Base-by-base conservation (phyloP, 192 early-diverging fungal genomes). In the Diversispora epigaea region DNA sequence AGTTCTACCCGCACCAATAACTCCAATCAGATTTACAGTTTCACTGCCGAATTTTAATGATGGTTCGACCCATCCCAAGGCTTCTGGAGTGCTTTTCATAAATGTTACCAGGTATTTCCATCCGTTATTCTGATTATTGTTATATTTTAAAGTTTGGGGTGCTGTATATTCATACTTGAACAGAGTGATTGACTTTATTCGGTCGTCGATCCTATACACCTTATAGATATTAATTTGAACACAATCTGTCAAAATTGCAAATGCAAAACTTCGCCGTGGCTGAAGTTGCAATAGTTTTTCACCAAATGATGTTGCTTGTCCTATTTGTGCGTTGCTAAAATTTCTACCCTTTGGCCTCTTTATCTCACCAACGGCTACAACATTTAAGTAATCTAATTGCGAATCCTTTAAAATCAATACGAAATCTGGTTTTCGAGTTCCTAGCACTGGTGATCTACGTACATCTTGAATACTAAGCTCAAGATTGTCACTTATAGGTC, bases 351-450 rank as follows among this genome's bases (percentile, higher is more conserved):
- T 32, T 58, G 10, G 15, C 57, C 45, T 60, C 39, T 21, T 72
- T 45, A 72, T 72, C 17, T 45, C 41, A 45, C 52, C 32, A 32
- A 68, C 40, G 12, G 49, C 49, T 22, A 69, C 25, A 72, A 72
- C 70, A 22, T 60, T 58, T 12, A 60, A 60, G 5, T 11, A 15
- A 68, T 60, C 70, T 60, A 72, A 14, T 44, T 11, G 70, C 11
- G 6, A 7, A 40, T 17, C 39, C 44, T 58, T 45, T 22, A 1
- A n/a, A 45, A 72, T 46, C 10, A 72, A 45, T 45, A 60, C 55
- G 45, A 72, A 72, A 60, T 72, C 70, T 45, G 70, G 70, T 46
- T 72, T 72, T 60, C 41, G 8, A 60, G 56, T 72, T 12, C 4
- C 50, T 19, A 72, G 56, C 10, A 60, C 5, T 46, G 70, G 69